phyloP scores from a whole-genome alignment of 2,329 filamentous ascomycete genomes.

The Xylaria sp. region DNA sequence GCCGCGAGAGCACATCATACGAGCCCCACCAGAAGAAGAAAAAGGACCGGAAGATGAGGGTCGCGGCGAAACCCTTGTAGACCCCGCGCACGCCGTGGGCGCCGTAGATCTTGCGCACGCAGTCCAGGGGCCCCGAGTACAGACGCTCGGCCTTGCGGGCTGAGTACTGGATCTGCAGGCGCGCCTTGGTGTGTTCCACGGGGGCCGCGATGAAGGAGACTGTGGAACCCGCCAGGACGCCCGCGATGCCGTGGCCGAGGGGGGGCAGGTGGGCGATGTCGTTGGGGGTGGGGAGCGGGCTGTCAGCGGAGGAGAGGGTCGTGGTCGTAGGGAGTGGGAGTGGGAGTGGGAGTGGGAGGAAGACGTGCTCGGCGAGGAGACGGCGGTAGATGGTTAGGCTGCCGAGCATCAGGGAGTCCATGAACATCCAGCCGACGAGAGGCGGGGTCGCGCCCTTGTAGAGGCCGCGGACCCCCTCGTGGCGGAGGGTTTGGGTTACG shows the following conservation, averaged over 20 bases:
- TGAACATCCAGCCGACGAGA: slow-evolving; percentile 97
- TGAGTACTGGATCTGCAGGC: slow-evolving; percentile 93
- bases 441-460: slow-evolving; percentile 97
- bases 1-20: slow-evolving; percentile 84
- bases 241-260: slow-evolving; percentile 87
- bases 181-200: slow-evolving; percentile 94
- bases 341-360: slow-evolving; percentile 61
- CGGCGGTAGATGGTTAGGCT: slow-evolving; percentile 91
- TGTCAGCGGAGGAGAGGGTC: slow-evolving; percentile 51
- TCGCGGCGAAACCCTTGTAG: slow-evolving; percentile 87
- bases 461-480: slow-evolving; percentile 85
- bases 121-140: slow-evolving; percentile 90
- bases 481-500: slow-evolving; percentile 81
- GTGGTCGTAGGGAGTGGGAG: slow-evolving; percentile 54
- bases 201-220: slow-evolving; percentile 94
- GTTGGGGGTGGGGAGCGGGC: too few relatives aligned
- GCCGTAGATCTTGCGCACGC: slow-evolving; percentile 74
- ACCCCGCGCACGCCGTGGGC: slow-evolving; percentile 81
- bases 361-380: slow-evolving; percentile 82
- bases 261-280: slow-evolving; percentile 67
- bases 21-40: slow-evolving; percentile 99
- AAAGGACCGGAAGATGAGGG: slow-evolving; percentile 87
- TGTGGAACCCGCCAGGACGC: slow-evolving; percentile 86
- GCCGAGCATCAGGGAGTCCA: slow-evolving; percentile 92
- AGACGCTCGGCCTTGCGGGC: slow-evolving; percentile 79